phyloP scores from a whole-genome alignment of 306 rosid species.

The Urtica urens region DNA sequence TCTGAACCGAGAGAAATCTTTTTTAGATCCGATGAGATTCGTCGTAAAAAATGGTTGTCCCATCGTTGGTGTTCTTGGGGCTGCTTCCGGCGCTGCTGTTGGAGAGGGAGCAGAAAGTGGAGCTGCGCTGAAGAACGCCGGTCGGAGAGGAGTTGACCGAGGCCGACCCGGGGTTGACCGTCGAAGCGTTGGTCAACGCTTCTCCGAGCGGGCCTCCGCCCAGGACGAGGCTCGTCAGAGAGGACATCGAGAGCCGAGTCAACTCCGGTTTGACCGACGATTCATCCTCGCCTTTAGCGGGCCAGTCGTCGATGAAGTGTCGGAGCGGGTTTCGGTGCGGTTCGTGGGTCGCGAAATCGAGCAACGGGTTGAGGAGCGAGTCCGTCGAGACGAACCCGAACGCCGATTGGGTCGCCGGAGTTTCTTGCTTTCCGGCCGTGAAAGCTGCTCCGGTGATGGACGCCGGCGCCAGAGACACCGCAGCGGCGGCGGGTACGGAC shows the following conservation, averaged over 20 bases:
- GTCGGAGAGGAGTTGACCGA: constrained; percentile 10
- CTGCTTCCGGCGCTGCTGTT: constrained; percentile 44
- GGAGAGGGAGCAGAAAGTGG: constrained; percentile 35
- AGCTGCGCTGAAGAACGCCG: constrained; percentile 36
- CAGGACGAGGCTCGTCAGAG: constrained; percentile 2
- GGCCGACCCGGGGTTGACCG: too few relatives aligned
- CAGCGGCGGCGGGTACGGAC: too few relatives aligned
- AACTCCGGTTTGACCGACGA: constrained; percentile 36
- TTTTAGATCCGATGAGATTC: too few relatives aligned
- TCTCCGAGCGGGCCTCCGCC: constrained; percentile 47
- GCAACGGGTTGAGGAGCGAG: constrained; percentile 42
- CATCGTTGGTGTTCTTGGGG: constrained; percentile 10
- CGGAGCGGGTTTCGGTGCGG: constrained; percentile 27
- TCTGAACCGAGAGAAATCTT: too few relatives aligned
- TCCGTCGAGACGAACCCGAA: constrained; percentile 38
- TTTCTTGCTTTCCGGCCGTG: constrained; percentile 12
- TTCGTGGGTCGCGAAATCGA: constrained; percentile 28
- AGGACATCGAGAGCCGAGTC: constrained; percentile 43
- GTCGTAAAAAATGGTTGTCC: too few relatives aligned
- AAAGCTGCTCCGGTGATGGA: constrained; percentile 13
- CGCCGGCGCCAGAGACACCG: constrained; percentile 17
- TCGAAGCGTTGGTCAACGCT: constrained; percentile 25
- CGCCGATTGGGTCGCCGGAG: constrained; percentile 16
- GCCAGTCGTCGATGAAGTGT: constrained; percentile 33
- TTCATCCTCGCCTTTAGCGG: constrained; percentile 33